Evolutionary conservation across 2,329 filamentous ascomycete species (phyloP), one percentile per base, ranked within the genome.

Genomic region (Cladorrhinum sp.): DNA sequence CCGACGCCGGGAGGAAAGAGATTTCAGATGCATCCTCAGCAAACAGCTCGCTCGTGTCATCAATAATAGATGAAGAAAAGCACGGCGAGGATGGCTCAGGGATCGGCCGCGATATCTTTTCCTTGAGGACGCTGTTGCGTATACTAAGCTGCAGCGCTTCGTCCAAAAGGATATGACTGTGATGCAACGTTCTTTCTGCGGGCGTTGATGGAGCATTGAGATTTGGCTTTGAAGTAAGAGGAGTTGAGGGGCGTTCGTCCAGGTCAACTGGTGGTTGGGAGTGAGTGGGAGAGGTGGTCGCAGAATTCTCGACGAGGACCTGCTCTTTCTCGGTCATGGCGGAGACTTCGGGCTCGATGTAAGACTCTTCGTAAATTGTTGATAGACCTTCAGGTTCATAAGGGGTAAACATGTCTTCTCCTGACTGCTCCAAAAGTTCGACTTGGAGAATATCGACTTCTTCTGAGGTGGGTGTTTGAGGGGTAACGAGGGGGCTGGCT

Each of bases 291-390:
- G 32, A 36, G 12, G 16, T 12, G 8, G 32, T 16, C 32, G 8
- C 32, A 12, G 32, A 2, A 22, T 5, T 20, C 24, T 27, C 32
- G 20, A 38, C 32, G 8, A 7, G 29, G 16, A 2, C 7, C 16
- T 10, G 18, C n/a, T 25, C n/a, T 20, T 12, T 18, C n/a, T 24
- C 23, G 8, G 16, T 12, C 41, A 45, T 45, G 9, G 51, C 6
- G 2, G 32, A 38, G 25, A 23, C 6, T 12, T 64, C 61, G 3
- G 55, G 32, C 12, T 36, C 5, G 8, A 51, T 23, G 12, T 59
- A 56, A 10, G 60, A 57, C 50, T 68, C 68, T 49, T 70, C 68
- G 32, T 62, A 66, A 23, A 68, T 68, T 7, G 68, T 68, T n/a
- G 66, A 66, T 3, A 69, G 60, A 8, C 66, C 65, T 53, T 70